Conservation (phyloP, 805 yeast species). For the Starmerella floris region DNA sequence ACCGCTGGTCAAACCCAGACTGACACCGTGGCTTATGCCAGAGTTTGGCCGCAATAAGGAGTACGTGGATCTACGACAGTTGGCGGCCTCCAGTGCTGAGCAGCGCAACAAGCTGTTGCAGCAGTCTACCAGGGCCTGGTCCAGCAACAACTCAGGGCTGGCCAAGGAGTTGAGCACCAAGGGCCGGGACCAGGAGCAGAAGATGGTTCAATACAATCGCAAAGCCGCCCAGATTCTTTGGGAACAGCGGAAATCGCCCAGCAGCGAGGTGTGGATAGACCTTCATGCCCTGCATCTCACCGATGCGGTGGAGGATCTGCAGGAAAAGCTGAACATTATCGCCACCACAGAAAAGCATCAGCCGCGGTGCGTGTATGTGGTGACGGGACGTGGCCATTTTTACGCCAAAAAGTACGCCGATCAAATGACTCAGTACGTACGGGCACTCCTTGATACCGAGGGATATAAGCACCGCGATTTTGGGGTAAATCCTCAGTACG, state of each 20-base stretch:
- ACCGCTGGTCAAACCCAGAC: conserved; percentile 12
- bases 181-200: conserved; percentile 26
- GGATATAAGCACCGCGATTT: conserved; percentile 32
- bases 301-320: conserved; percentile 25
- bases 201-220: conserved; percentile 22
- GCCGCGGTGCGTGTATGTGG: conserved; percentile 25
- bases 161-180: conserved; percentile 25
- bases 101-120: conserved; percentile 27
- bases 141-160: conserved; percentile 23
- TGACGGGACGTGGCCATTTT: conserved; percentile 27
- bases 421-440: conserved; percentile 25
- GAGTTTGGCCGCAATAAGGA: conserved; percentile 19
- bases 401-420: conserved; percentile 21
- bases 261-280: conserved; percentile 25
- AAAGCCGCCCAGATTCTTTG: conserved; percentile 23
- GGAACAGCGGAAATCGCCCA: conserved; percentile 19
- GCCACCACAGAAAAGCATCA: conserved; percentile 18
- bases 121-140: conserved; percentile 26
- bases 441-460: conserved; percentile 26
- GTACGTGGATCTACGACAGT: conserved; percentile 22
- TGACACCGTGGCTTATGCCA: conserved; percentile 24
- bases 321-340: conserved; percentile 18
- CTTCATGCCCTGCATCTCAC: conserved; percentile 29
- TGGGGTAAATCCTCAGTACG: conserved; percentile 26
- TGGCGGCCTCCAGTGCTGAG: conserved; percentile 23